phyloP scores from a whole-genome alignment of 495 filamentous ascomycete species.

The Tricharina praecox region DNA sequence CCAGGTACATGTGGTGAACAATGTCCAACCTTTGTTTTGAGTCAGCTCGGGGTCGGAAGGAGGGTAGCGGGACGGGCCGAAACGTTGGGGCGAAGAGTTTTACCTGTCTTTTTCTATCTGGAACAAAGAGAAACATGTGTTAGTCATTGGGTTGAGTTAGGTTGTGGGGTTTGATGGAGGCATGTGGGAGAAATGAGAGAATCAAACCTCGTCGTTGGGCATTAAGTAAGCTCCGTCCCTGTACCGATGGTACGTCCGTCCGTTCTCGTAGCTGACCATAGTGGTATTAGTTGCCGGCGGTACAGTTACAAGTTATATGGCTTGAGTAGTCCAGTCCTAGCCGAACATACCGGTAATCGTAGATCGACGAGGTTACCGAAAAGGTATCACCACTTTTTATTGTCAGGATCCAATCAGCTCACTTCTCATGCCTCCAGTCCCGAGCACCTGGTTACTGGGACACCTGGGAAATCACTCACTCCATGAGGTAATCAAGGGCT shows the following conservation, averaged over 20 bases:
- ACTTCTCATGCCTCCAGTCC: neutral
- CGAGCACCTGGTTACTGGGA: neutral
- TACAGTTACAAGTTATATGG: too few relatives aligned
- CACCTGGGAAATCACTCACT: neutral
- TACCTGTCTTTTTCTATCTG: constrained; percentile 19
- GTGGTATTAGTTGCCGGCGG: neutral
- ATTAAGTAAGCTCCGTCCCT: constrained; percentile 17
- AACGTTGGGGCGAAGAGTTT: neutral
- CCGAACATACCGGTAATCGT: neutral
- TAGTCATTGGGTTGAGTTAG: neutral
- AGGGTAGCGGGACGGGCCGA: neutral
- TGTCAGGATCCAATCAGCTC: neutral
- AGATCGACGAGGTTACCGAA: constrained; percentile 2
- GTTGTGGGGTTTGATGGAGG: neutral
- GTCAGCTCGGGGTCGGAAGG: neutral
- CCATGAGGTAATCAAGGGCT: neutral
- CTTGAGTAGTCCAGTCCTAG: too few relatives aligned
- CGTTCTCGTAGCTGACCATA: constrained; percentile 3
- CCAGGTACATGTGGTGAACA: constrained; percentile 42
- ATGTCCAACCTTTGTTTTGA: constrained; percentile 39
- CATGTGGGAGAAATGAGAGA: neutral
- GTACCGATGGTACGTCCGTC: constrained; percentile 15
- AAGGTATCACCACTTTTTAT: neutral
- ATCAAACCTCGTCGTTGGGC: constrained; percentile 20
- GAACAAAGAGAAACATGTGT: neutral